Percentiles rank a stretch among this genome's conserved stretches.
Conservation (phyloP, 2,329 filamentous ascomycete species). For the Microcyclosporella mali region DNA sequence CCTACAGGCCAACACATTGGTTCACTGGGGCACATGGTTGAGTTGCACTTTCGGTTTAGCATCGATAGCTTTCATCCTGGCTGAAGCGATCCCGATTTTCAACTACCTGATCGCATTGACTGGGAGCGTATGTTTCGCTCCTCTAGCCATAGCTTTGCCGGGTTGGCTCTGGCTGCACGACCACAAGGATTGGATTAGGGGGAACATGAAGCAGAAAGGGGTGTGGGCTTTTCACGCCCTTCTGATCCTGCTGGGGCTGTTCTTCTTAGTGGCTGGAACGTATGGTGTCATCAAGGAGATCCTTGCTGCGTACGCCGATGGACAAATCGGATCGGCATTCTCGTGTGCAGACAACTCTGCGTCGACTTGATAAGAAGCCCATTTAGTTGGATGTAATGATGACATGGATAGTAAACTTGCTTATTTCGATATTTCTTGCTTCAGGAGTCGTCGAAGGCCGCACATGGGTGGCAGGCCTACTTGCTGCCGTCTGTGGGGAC, state of each 20-base stretch:
- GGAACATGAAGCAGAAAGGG: conserved; percentile 30
- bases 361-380: neutral
- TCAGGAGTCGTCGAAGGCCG: too few species aligned
- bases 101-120: conserved; percentile 47
- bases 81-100: conserved; percentile 51
- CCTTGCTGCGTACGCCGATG: conserved; percentile 46
- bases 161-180: conserved; percentile 50
- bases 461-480: too few species aligned
- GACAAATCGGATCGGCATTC: conserved; percentile 32
- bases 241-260: conserved; percentile 42
- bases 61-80: conserved; percentile 45
- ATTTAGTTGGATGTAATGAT: too few species aligned
- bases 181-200: conserved; percentile 38
- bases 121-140: conserved; percentile 48
- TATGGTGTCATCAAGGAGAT: conserved; percentile 48
- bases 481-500: conserved; percentile 2
- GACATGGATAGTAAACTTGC: too few species aligned
- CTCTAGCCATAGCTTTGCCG: conserved; percentile 44
- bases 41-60: conserved; percentile 40
- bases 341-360: neutral
- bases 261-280: conserved; percentile 46
- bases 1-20: conserved; percentile 45
- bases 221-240: conserved; percentile 39
- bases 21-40: conserved; percentile 51
- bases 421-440: too few species aligned